Base-by-base conservation (phyloP, 768 basidiomycete species). In the Sarcomyxa edulis region DNA sequence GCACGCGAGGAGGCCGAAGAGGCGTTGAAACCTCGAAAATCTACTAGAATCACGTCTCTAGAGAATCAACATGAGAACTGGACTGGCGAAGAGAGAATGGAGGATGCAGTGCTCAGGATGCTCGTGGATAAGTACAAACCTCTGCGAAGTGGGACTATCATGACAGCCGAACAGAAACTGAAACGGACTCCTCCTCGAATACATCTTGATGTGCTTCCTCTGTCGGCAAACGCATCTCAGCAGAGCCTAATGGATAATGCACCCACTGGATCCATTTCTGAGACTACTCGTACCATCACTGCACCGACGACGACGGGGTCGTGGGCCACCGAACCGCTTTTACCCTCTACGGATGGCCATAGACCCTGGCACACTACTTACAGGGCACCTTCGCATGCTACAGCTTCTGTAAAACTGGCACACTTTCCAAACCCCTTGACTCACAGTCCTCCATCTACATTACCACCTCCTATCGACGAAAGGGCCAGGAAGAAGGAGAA, bases 81-180 rank as follows among this genome's bases (percentile, higher is more conserved):
- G 89, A 74, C 73, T 2, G 86, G 86, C 1, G 84, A 91, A 8
- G 89, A 91, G 56, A 65, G 70, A 7, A 66, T 76, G 1, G 64
- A 77, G 37, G 80, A 86, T 59, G 72, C 79, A 0, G 80, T 92
- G 1, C 65, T 89, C 12, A 74, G 88, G 15, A 92, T 94, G 86
- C 70, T 92, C 5, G 71, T 90, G 23, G 89, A 92, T 65, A 84
- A 87, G 54, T 81, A 91, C 65, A 90, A 85, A 58, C 87, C 89
- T 1, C 59, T 90, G 23, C 71, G 85, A n/a, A 71, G 65, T 7
- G 79, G 76, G 7, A 54, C 61, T 8, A 70, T 84, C 29, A 58
- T 65, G 44, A 68, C 72, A 1, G 82, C 84, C 5, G 84, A 88
- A 35, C 65, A 84, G 53, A 85, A 79, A 54, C 48, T 86, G 36